These are phyloP conservation scores for Kurtzmaniella quercitrusa DNA, from an alignment of 1,139 yeast species.

Conservation along the genomic window DNA sequence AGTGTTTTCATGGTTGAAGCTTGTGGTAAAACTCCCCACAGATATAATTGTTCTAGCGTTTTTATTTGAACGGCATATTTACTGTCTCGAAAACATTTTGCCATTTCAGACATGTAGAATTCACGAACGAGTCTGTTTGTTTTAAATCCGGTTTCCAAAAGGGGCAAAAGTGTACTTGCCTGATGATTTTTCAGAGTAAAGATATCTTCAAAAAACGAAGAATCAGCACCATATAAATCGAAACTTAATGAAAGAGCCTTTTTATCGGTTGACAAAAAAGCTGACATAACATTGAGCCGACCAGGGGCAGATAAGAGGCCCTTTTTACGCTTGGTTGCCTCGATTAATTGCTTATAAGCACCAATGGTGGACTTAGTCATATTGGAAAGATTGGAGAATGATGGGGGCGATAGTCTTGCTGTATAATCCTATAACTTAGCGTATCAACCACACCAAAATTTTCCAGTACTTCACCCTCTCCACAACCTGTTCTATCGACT, in stretches of 20 bases:
- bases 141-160: neutral
- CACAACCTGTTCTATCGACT: no score
- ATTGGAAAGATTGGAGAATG: neutral
- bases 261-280: neutral
- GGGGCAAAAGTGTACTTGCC: neutral
- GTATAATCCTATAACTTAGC: no score
- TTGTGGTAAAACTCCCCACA: constrained; percentile 5
- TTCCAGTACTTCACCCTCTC: no score
- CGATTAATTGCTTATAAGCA: neutral
- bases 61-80: neutral
- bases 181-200: neutral
- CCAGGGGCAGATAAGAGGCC: neutral
- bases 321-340: neutral
- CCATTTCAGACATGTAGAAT: neutral
- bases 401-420: no score
- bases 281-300: neutral
- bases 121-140: neutral
- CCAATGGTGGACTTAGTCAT: neutral
- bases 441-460: no score
- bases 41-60: neutral
- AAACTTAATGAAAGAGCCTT: neutral
- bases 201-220: neutral
- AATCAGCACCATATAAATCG: neutral
- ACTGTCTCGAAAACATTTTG: neutral
- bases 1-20: constrained; percentile 10